Base-by-base conservation (phyloP, 2,329 filamentous ascomycete species). In the Pestalotiopsis sp. region DNA sequence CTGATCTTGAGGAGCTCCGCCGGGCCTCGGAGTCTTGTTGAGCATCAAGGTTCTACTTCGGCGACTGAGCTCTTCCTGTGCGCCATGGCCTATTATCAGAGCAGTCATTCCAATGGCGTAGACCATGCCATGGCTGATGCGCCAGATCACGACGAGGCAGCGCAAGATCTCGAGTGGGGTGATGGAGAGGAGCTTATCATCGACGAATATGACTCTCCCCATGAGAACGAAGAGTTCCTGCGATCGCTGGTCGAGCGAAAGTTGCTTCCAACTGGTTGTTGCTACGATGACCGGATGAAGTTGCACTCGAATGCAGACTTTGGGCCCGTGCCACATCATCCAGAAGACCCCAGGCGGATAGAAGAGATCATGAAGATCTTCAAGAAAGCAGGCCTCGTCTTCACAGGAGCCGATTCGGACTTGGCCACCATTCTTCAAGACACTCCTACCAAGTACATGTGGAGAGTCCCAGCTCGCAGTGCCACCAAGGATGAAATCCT, bases 251-350 rank as follows among this genome's bases (percentile, higher is more conserved):
- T 78, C 14, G 81, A 81, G 68, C 83, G 81, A 49, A 84, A 85
- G 2, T 80, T 88, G 31, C 83, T 93, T 1, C 88, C 91, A 0
- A 95, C 92, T 0, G 93, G 93, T 3, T 90, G 92, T 70, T 95
- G 93, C 73, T 99, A 98, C 78, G 96, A 99, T 82, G 91, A 93
- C 68, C 90, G 95, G 39, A 99, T 99, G 96, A 94, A 96, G 70
- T 92, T 97, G 70, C 96, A 99, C 78, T 93, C 94, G 67, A 97
- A 98, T 77, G 90, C 93, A 17, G 91, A 93, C 77, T 91, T 90
- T 76, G 89, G 87, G 20, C 86, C 87, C 1, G 88, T 90, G 62
- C 92, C 95, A 25, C 91, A 97, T 65, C 96, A 99, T 76, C 96
- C 96, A 0, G 96, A 99, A 80, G 96, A 99, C 75, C 96, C 96